These are phyloP conservation scores for Cytospora chrysosperma DNA, from an alignment of 2,329 filamentous ascomycete genomes.

Conservation along the genomic window DNA sequence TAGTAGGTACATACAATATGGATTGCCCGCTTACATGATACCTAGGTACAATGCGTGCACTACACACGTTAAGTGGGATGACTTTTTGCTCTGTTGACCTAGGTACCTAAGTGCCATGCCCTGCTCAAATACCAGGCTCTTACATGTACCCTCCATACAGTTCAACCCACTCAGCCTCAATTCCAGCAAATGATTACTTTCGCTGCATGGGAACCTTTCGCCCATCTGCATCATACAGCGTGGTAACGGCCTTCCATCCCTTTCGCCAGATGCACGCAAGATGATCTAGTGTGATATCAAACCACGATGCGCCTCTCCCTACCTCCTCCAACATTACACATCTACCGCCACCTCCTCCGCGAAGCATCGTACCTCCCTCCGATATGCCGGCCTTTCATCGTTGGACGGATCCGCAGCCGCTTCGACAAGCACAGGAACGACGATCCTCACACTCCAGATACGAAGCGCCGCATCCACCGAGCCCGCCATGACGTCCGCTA, in stretches of 20 bases:
- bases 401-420: conserved; percentile 42
- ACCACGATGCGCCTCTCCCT: conserved; percentile 34
- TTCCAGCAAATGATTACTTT: background rate
- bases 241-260: background rate
- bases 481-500: conserved; percentile 45
- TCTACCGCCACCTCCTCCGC: conserved; percentile 61
- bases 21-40: background rate
- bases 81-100: too few species aligned
- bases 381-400: conserved; percentile 46
- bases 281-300: conserved; percentile 23
- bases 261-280: conserved; percentile 27
- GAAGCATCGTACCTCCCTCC: conserved; percentile 60
- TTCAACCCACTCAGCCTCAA: background rate
- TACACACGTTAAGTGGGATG: too few species aligned
- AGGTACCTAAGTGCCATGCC: too few species aligned
- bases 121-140: too few species aligned
- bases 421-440: conserved; percentile 44
- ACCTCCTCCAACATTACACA: conserved; percentile 37
- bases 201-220: background rate
- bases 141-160: background rate
- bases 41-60: background rate
- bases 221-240: too few species aligned
- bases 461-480: conserved; percentile 36
- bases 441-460: conserved; percentile 16
- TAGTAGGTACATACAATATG: too few species aligned